phyloP scores from a whole-genome alignment of 2,329 filamentous ascomycete species.

The Coniochaeta sp. region DNA sequence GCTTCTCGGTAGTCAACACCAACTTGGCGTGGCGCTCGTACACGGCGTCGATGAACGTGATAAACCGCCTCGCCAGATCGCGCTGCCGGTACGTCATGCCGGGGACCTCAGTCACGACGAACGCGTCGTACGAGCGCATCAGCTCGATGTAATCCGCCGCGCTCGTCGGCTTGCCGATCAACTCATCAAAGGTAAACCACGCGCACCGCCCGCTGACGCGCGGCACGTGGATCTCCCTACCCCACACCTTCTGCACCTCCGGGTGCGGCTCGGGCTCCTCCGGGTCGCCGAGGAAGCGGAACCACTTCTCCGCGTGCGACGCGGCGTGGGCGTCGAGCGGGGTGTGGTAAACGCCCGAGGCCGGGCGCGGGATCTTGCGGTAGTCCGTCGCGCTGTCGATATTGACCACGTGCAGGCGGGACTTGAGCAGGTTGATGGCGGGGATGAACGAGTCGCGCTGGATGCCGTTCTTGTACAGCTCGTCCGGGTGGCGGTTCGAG shows the following conservation, averaged over 20 bases:
- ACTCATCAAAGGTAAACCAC: slow-evolving; percentile 86
- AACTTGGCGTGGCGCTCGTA: slow-evolving; percentile 93
- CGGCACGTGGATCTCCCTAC: slow-evolving; percentile 80
- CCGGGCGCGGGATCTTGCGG: slow-evolving; percentile 88
- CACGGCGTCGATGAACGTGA: slow-evolving; percentile 94
- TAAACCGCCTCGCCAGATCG: slow-evolving; percentile 86
- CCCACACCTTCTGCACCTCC: slow-evolving; percentile 84
- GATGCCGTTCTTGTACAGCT: slow-evolving; percentile 96
- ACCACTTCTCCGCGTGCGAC: slow-evolving; percentile 89
- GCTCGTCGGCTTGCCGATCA: slow-evolving; percentile 82
- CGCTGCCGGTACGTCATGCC: slow-evolving; percentile 83
- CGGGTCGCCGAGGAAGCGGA: slow-evolving; percentile 84
- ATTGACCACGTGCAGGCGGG: slow-evolving; percentile 79
- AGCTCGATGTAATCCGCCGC: slow-evolving; percentile 95
- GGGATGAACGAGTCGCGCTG: slow-evolving; percentile 93
- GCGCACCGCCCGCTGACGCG: slow-evolving; percentile 81
- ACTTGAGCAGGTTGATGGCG: slow-evolving; percentile 87
- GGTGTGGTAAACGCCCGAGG: slow-evolving; percentile 89
- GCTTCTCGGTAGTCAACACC: slow-evolving; percentile 83
- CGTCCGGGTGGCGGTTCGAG: slow-evolving; percentile 91
- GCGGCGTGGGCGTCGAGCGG: slow-evolving; percentile 72
- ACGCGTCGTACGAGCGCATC: slow-evolving; percentile 82
- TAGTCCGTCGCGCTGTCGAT: slow-evolving; percentile 95
- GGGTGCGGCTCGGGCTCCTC: slow-evolving; percentile 67
- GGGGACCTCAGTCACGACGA: slow-evolving; percentile 85